Evolutionary conservation across 257 asterid species (phyloP), one percentile per base, ranked within the genome.

Genomic region (Anisodus acutangulus): DNA sequence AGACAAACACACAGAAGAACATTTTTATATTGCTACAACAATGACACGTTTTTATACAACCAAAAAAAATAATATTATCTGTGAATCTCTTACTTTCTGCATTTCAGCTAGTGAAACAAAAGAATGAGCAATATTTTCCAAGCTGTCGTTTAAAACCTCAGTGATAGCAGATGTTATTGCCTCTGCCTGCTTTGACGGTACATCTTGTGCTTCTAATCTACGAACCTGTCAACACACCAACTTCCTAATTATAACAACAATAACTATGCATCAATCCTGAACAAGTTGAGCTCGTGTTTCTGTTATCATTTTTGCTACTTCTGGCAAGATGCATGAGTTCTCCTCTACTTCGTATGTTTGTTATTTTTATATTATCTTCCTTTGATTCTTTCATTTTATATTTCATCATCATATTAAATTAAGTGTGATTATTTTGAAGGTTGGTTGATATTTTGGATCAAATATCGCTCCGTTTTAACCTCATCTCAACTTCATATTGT

Each of bases 361-460:
- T 31, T 31, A 31, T 57, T 47, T 2, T 15, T 82, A 35, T n/a
- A 53, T 8, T 31, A 12, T 64, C 22, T 12, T 31, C 45, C 9
- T 60, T 83, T 4, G 43, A 0, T 5, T 4, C 13, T 17, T 78
- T 0, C 1, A n/a, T 59, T 43, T 74, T 11, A 16, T 8, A 16
- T 74, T 43, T 13, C 2, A 35, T 37, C n/a, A 19, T 59, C 15
- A 5, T 53, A n/a, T 1, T 79, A 39, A 11, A 63, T 78, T 39
- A 57, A 12, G 0, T 58, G 26, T 6, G 0, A 66, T 59, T 41
- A 8, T 35, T 6, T 11, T 84, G 43, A 87, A 96, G 99, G 88
- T 87, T 94, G 87, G 91, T 91, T 72, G 94, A 93, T 68, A 90
- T 96, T 91, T 85, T 96, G 98, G 98, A 94, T 87, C 94, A 91